Percentiles rank a stretch among this genome's conserved stretches.
Conservation (phyloP, 345 rosid species). For the Adansonia digitata region DNA sequence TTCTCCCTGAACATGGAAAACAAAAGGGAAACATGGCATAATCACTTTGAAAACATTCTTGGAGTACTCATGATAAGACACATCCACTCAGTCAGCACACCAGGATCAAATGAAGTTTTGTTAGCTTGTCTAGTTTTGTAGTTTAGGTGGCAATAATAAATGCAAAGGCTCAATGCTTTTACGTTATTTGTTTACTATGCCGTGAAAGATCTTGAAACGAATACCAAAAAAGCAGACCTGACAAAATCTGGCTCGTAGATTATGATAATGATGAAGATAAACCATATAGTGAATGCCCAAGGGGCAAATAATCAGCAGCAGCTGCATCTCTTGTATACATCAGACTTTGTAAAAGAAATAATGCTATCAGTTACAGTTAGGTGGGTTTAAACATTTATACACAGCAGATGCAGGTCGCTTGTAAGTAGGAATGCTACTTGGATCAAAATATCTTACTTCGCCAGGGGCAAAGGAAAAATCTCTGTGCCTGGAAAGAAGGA, state of each 20-base stretch:
- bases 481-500: slow-evolving; percentile 49
- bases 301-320: neutral
- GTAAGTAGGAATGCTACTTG: slow-evolving; percentile 65
- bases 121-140: neutral
- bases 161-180: neutral
- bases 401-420: slow-evolving; percentile 84
- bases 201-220: neutral
- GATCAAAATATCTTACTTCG: slow-evolving; percentile 71
- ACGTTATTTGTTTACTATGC: neutral
- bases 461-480: slow-evolving; percentile 74
- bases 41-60: neutral
- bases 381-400: slow-evolving; percentile 77
- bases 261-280: neutral
- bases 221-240: neutral
- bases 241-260: neutral
- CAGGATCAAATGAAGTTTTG: neutral
- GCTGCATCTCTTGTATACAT: neutral
- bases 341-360: neutral
- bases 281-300: neutral
- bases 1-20: too few species aligned
- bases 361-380: slow-evolving; percentile 49
- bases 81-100: neutral
- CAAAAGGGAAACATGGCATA: neutral
- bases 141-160: neutral
- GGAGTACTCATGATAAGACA: neutral